Conservation (phyloP, 306 rosid species). For the Psophocarpus tetragonolobus region DNA sequence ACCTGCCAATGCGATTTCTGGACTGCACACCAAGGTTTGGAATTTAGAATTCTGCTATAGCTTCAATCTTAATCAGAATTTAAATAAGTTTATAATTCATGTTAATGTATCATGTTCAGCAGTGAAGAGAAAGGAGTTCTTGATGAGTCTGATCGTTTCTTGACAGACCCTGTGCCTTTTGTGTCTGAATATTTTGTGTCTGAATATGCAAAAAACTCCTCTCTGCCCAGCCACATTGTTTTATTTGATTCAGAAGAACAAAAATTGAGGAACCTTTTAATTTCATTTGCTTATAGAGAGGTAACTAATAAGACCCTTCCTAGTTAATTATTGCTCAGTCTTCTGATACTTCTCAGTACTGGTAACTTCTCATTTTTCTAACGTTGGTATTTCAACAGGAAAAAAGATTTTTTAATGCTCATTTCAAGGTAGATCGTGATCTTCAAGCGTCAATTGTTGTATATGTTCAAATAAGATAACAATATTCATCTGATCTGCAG, state of each 20-base stretch:
- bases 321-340: neutral
- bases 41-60: slow-evolving; percentile 14
- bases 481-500: slow-evolving; percentile 30
- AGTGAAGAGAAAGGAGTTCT: slow-evolving; percentile 65
- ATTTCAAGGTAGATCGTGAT: slow-evolving; percentile 92
- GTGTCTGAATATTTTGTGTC: no score
- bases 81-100: slow-evolving; percentile 10
- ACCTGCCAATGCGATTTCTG: slow-evolving; percentile 80
- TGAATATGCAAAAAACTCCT: slow-evolving; percentile 60
- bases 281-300: slow-evolving; percentile 67
- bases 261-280: slow-evolving; percentile 49
- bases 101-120: slow-evolving; percentile 32
- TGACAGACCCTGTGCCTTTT: slow-evolving; percentile 76
- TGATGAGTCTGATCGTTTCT: slow-evolving; percentile 85
- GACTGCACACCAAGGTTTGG: slow-evolving; percentile 92
- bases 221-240: slow-evolving; percentile 81
- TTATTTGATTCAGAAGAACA: slow-evolving; percentile 75
- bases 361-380: slow-evolving; percentile 19
- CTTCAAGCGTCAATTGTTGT: slow-evolving; percentile 80
- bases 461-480: slow-evolving; percentile 45
- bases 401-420: slow-evolving; percentile 76
- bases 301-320: slow-evolving; percentile 36
- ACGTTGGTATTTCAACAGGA: slow-evolving; percentile 49
- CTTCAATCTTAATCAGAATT: neutral
- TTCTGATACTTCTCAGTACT: neutral